Evolutionary conservation across 2,329 filamentous ascomycete species (phyloP).

Genomic region (Xylaria sp.): DNA sequence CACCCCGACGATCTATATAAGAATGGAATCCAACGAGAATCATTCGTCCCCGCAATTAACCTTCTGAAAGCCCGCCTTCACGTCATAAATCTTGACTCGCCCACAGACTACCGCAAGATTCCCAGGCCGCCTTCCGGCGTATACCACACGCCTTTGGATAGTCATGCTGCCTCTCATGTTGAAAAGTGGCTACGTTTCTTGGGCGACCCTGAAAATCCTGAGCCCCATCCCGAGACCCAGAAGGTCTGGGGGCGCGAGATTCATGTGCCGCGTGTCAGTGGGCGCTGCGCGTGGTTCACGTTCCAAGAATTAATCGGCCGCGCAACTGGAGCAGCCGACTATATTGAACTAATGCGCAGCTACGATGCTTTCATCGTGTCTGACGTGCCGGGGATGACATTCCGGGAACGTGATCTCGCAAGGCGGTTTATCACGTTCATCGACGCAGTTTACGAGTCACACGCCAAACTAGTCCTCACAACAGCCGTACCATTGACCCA

Average conservation of each 20-base stretch:
- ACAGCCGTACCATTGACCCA: conserved; percentile 83
- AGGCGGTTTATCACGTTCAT: conserved; percentile 97
- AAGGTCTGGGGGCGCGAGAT: conserved; percentile 93
- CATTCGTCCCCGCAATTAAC: conserved; percentile 93
- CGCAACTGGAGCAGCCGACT: conserved; percentile 92
- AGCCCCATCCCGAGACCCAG: conserved; percentile 78
- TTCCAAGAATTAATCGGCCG: conserved; percentile 90
- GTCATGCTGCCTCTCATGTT: conserved; percentile 77
- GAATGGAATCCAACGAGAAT: conserved; percentile 95
- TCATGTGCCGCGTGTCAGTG: conserved; percentile 83
- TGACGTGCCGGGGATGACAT: conserved; percentile 89
- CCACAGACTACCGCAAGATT: conserved; percentile 97
- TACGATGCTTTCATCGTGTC: conserved; percentile 95
- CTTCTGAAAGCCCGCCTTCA: conserved; percentile 83
- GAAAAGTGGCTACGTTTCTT: conserved; percentile 96
- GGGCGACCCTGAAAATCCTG: conserved; percentile 78
- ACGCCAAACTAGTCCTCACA: conserved; percentile 94
- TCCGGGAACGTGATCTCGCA: conserved; percentile 83
- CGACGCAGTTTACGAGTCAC: conserved; percentile 89
- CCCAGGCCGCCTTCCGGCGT: conserved; percentile 90
- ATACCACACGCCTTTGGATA: conserved; percentile 87
- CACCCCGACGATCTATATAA: conserved; percentile 96
- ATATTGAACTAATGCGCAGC: conserved; percentile 85
- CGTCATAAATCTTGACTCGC: conserved; percentile 92
- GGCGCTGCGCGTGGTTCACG: conserved; percentile 85